These are phyloP conservation scores for Dothideomycetidae sp. DNA, from an alignment of 2,329 filamentous ascomycete species.

Conservation along the genomic window DNA sequence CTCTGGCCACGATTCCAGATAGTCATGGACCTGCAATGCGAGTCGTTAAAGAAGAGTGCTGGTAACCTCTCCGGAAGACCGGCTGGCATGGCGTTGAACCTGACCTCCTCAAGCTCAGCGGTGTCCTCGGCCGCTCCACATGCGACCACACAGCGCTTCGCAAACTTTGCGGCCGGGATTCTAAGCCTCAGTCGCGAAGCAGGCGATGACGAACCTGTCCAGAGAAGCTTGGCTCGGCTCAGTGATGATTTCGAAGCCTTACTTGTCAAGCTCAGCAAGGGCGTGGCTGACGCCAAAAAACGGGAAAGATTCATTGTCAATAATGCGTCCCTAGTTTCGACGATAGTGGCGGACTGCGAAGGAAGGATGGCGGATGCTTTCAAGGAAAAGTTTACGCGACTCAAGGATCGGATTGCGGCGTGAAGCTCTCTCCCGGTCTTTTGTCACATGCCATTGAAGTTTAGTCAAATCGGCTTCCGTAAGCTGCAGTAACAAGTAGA, in stretches of 20 bases:
- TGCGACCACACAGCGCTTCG: conserved; percentile 86
- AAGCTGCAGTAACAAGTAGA: no score
- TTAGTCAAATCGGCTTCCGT: no score
- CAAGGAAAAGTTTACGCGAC: conserved; percentile 55
- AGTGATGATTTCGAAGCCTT: conserved; percentile 73
- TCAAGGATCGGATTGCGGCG: conserved; percentile 28
- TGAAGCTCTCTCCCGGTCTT: no score
- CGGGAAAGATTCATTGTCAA: conserved; percentile 82
- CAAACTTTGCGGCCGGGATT: conserved; percentile 77
- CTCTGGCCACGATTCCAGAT: conserved; percentile 92
- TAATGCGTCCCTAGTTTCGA: conserved; percentile 88
- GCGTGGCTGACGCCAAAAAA: conserved; percentile 64
- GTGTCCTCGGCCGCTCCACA: conserved; percentile 71
- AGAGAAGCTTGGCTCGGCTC: conserved; percentile 62
- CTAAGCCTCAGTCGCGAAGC: conserved; percentile 73
- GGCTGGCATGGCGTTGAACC: conserved; percentile 38
- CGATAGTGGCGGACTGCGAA: conserved; percentile 61
- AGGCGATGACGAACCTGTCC: conserved; percentile 86
- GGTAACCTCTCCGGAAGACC: conserved; percentile 33
- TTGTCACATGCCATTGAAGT: no score
- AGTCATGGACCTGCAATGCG: conserved; percentile 84
- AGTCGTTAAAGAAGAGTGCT: conserved; percentile 56
- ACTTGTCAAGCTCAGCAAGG: conserved; percentile 60
- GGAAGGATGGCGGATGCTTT: conserved; percentile 65
- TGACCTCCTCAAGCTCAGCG: conserved; percentile 41